phyloP scores from a whole-genome alignment of 2,329 filamentous ascomycete species.

The Colletotrichum sp. region DNA sequence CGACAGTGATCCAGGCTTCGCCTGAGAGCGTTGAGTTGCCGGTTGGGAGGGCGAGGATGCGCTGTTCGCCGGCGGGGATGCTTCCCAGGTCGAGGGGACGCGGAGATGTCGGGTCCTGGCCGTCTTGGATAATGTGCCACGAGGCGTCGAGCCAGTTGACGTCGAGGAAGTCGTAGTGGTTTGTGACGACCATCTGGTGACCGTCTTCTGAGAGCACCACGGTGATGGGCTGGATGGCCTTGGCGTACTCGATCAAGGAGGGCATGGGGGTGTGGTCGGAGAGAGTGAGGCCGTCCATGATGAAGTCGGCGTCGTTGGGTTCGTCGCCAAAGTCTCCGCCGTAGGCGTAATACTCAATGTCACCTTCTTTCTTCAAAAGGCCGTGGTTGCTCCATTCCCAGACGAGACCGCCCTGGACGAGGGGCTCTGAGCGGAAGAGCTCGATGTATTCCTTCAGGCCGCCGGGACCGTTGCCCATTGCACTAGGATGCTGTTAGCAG shows the following conservation, averaged over 20 bases:
- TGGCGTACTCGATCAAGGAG: constrained; percentile 59
- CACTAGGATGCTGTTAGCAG: constrained; percentile 27
- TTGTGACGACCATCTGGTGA: constrained; percentile 47
- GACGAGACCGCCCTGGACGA: constrained; percentile 65
- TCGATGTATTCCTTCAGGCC: constrained; percentile 72
- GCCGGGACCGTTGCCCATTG: constrained; percentile 77
- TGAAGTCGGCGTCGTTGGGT: constrained; percentile 64
- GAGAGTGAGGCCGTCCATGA: constrained; percentile 59
- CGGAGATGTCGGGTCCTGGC: neutral
- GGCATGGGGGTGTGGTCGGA: constrained; percentile 55
- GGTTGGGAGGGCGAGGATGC: neutral
- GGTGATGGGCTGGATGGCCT: constrained; percentile 63
- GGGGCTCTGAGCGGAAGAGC: constrained; percentile 58
- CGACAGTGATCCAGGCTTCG: constrained; percentile 18
- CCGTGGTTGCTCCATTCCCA: constrained; percentile 70
- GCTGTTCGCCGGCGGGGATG: neutral
- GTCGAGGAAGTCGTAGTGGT: constrained; percentile 58
- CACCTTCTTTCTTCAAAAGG: constrained; percentile 43
- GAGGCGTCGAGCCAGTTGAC: constrained; percentile 53
- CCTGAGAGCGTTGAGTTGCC: neutral
- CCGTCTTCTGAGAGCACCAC: constrained; percentile 45
- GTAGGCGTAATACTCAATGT: constrained; percentile 57
- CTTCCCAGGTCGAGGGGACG: neutral
- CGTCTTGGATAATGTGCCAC: constrained; percentile 37
- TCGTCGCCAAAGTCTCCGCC: constrained; percentile 67